Percentiles rank a stretch among this genome's conserved stretches.
These are phyloP conservation scores for Ampelocalamus luodianensis DNA, from an alignment of 176 grass and related monocot species.

Conservation along the genomic window DNA sequence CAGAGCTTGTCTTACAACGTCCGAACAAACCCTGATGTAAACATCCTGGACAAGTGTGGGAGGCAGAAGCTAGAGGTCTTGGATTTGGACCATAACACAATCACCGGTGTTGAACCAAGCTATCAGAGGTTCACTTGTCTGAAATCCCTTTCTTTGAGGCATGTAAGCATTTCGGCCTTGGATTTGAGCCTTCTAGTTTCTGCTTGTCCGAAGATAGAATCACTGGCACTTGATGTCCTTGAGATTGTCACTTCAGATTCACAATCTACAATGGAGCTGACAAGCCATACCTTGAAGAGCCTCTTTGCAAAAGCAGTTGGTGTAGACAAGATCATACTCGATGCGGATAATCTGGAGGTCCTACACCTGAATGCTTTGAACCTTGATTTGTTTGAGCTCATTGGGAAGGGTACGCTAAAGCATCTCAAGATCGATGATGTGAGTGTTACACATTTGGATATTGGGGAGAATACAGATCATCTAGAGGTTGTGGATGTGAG, in stretches of 20 bases:
- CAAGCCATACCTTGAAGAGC: slow-evolving; percentile 76
- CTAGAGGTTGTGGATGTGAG: slow-evolving; percentile 85
- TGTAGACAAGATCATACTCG: slow-evolving; percentile 88
- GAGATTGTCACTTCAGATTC: slow-evolving; percentile 89
- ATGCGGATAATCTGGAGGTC: slow-evolving; percentile 88
- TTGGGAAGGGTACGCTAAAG: slow-evolving; percentile 79
- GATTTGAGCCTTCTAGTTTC: slow-evolving; percentile 80
- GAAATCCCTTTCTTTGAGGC: slow-evolving; percentile 85
- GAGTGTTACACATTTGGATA: slow-evolving; percentile 92
- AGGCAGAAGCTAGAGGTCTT: slow-evolving; percentile 81
- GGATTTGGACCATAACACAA: slow-evolving; percentile 90
- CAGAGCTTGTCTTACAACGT: slow-evolving; percentile 86
- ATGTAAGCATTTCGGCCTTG: slow-evolving; percentile 87
- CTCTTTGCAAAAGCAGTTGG: slow-evolving; percentile 80
- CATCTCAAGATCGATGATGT: slow-evolving; percentile 97
- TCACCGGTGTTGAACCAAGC: slow-evolving; percentile 89
- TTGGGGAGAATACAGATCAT: slow-evolving; percentile 83
- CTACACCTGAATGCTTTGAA: slow-evolving; percentile 89
- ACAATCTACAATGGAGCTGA: slow-evolving; percentile 81
- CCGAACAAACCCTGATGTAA: slow-evolving; percentile 76
- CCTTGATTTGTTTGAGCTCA: slow-evolving; percentile 93
- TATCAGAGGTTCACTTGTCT: slow-evolving; percentile 96
- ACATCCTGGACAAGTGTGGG: slow-evolving; percentile 85
- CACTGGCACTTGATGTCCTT: slow-evolving; percentile 84
- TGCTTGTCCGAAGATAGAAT: slow-evolving; percentile 84